phyloP scores from a whole-genome alignment of 768 basidiomycete species.

The Xerocomellus amylosporus region DNA sequence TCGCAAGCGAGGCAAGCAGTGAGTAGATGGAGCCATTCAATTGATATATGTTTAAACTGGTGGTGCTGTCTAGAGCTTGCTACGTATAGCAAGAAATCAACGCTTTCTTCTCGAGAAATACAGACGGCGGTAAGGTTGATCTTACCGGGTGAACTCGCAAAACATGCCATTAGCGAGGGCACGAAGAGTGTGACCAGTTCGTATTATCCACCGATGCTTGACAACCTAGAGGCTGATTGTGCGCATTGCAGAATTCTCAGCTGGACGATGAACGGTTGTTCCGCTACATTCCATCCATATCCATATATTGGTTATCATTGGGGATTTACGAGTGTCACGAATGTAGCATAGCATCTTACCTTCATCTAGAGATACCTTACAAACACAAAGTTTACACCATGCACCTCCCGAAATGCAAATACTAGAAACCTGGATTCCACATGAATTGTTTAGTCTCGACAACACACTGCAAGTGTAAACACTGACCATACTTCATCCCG shows the following conservation, averaged over 20 bases:
- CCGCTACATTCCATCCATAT: background rate
- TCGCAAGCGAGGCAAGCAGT: slow-evolving; percentile 53
- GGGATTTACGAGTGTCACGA: background rate
- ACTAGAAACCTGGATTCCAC: slow-evolving; percentile 24
- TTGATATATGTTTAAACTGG: background rate
- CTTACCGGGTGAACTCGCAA: slow-evolving; percentile 68
- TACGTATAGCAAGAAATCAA: slow-evolving; percentile 68
- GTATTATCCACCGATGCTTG: slow-evolving; percentile 1
- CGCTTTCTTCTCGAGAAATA: slow-evolving; percentile 71
- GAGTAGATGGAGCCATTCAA: slow-evolving; percentile 11
- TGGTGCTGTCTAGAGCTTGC: slow-evolving; percentile 47
- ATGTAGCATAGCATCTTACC: slow-evolving; percentile 26
- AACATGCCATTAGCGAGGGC: slow-evolving; percentile 75
- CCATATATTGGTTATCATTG: background rate
- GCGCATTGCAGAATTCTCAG: slow-evolving; percentile 25
- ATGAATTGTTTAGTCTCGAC: background rate
- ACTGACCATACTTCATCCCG: slow-evolving; percentile 85
- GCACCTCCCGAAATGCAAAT: background rate
- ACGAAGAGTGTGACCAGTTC: slow-evolving; percentile 58
- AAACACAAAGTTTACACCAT: slow-evolving; percentile 2
- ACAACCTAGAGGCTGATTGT: background rate
- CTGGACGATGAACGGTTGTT: slow-evolving; percentile 11
- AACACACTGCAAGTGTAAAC: background rate
- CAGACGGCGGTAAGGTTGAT: slow-evolving; percentile 69
- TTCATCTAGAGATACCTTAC: slow-evolving; percentile 18